These are phyloP conservation scores for Lentinula novae-zelandiae DNA, from an alignment of 1,284 basidiomycete species.

Conservation along the genomic window DNA sequence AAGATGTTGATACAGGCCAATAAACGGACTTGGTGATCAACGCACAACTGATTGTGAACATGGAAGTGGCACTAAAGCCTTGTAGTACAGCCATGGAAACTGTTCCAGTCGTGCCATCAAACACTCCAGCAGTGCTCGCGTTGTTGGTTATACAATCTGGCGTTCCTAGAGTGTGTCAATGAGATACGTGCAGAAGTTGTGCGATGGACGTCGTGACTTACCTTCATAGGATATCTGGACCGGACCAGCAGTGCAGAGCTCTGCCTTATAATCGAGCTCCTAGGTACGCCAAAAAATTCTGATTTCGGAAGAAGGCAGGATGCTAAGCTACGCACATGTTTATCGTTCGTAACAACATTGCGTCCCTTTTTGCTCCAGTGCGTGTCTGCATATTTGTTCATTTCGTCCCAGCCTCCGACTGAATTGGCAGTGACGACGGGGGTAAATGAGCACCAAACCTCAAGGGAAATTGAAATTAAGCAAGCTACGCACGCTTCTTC, in stretches of 20 bases:
- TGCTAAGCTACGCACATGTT: background rate
- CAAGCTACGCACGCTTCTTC: too few relatives aligned
- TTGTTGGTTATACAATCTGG: background rate
- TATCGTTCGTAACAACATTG: background rate
- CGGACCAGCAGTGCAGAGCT: background rate
- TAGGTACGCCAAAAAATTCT: background rate
- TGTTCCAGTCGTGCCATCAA: background rate
- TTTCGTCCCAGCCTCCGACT: background rate
- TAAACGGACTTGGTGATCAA: background rate
- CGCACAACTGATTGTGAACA: background rate
- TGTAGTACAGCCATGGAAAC: background rate
- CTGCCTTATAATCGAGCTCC: background rate
- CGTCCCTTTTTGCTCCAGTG: background rate
- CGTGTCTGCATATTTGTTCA: background rate
- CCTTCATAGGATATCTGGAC: background rate
- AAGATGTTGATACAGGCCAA: background rate
- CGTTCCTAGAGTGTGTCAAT: background rate
- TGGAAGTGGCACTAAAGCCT: background rate
- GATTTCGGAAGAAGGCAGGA: background rate
- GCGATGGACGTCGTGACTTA: background rate
- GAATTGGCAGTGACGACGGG: background rate
- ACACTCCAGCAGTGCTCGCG: background rate
- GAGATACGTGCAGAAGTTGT: background rate
- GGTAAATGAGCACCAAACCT: background rate
- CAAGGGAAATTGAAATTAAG: too few relatives aligned